Conservation (phyloP, 441 rosid species). For the Adansonia rubrostipa region DNA sequence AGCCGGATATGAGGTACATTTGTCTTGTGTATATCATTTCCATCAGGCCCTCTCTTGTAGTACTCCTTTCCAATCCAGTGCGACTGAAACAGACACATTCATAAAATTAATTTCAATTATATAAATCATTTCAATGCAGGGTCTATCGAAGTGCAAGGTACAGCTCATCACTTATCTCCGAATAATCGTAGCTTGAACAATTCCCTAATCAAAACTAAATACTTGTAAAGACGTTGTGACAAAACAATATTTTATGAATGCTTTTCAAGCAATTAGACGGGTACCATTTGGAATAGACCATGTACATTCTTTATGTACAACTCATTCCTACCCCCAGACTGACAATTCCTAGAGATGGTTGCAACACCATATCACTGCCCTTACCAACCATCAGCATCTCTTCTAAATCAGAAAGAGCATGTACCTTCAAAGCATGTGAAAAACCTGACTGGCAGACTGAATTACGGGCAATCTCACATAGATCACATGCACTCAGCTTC, state of each 20-base stretch:
- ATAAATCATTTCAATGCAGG: background rate
- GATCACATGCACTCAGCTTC: constrained; percentile 98
- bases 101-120: background rate
- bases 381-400: constrained; percentile 19
- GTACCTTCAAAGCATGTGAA: constrained; percentile 97
- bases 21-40: constrained; percentile 90
- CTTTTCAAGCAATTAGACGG: background rate
- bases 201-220: background rate
- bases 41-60: constrained; percentile 95
- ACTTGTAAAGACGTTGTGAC: background rate
- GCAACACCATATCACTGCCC: background rate
- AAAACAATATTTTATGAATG: background rate
- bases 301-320: background rate
- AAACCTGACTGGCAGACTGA: constrained; percentile 98
- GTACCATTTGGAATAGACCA: background rate
- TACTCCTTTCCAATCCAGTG: constrained; percentile 95
- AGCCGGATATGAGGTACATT: constrained; percentile 97
- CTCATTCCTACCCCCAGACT: background rate
- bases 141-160: background rate
- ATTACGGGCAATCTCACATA: constrained; percentile 99
- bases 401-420: background rate
- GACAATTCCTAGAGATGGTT: background rate
- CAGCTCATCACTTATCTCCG: background rate
- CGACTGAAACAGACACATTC: constrained; percentile 52
- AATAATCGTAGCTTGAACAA: background rate